Base-by-base conservation (phyloP, 2,329 filamentous ascomycete genomes). In the Chaetothyriales sp. region DNA sequence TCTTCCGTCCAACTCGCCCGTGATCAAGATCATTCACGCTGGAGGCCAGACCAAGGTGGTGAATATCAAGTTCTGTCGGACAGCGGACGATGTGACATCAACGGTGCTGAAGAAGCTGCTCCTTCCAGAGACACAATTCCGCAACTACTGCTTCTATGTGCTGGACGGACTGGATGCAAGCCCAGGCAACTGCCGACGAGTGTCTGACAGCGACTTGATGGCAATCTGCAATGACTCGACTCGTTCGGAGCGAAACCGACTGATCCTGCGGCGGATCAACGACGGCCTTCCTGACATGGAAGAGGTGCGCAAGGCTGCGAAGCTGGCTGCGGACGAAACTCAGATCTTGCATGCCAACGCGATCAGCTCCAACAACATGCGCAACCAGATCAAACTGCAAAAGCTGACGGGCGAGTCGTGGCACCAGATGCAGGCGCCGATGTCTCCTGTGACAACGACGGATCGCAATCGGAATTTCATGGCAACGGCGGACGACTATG, bases 131-230 rank as follows among this genome's bases (percentile, higher is more conserved):
- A 86, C 90, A 55, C 88, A 95, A 62, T 85, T 92, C 64, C 80
- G 88, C 61, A 95, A 93, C 63, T 96, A 95, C 69, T 95, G 89
- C 71, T 96, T 98, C 70, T 96, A 92, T 73, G 83, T 95, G 1
- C 74, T 96, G 52, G 83, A 86, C 58, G 90, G 89, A 48, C 73
- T 87, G 42, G 87, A 95, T 46, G 82, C 89, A 1, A 83, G 92
- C 59, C 83, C 87, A 26, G 78, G 76, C 47, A 81, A 88, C 62
- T 93, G 86, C 65, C 81, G 88, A 53, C 81, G 86, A 47, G 74
- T 96, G 42, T 82, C 83, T 32, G 92, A 98, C 62, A 82, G 80
- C 3, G 92, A 98, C 65, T 72, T 98, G 9, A 85, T 92, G 76
- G 81, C 86, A 54, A 86, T 96, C 50, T 93, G 93, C 67, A 88